Evolutionary conservation across 2,329 filamentous ascomycete genomes (phyloP).

Genomic region (Verticillium dahliae): DNA sequence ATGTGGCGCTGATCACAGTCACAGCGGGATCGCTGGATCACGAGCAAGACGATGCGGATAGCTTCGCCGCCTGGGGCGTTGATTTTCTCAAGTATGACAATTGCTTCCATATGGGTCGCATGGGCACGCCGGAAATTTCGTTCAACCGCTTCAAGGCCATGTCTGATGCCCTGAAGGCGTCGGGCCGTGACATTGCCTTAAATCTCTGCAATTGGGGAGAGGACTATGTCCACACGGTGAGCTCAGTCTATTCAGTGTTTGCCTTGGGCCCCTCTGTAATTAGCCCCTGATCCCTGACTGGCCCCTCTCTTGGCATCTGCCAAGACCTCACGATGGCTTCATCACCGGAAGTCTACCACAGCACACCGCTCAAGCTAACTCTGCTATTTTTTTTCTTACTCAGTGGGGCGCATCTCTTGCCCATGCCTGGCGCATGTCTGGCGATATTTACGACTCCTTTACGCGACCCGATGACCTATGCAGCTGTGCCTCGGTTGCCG

Average conservation of each 20-base stretch:
- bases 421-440: slow-evolving; percentile 26
- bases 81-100: slow-evolving; percentile 50
- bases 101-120: slow-evolving; percentile 26
- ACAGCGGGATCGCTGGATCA: slow-evolving; percentile 40
- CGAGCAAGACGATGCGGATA: slow-evolving; percentile 44
- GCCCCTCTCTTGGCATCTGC: neutral
- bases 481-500: slow-evolving; percentile 18
- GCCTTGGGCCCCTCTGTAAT: neutral
- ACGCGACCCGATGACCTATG: slow-evolving; percentile 12
- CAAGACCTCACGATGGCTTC: neutral
- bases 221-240: slow-evolving; percentile 15
- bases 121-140: slow-evolving; percentile 18
- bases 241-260: neutral
- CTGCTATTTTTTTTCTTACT: neutral
- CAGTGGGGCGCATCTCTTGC: slow-evolving; percentile 20
- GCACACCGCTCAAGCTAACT: neutral
- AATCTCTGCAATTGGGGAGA: slow-evolving; percentile 28
- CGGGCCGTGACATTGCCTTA: slow-evolving; percentile 22
- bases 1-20: neutral
- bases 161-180: slow-evolving; percentile 23
- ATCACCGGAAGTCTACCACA: neutral
- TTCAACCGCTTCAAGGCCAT: slow-evolving; percentile 23
- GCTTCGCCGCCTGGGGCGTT: slow-evolving; percentile 45
- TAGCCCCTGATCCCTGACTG: slow-evolving; percentile 1
- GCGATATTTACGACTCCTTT: slow-evolving; percentile 26